These are phyloP conservation scores for Boletus sensibilis DNA, from an alignment of 768 basidiomycete species.

Conservation along the genomic window DNA sequence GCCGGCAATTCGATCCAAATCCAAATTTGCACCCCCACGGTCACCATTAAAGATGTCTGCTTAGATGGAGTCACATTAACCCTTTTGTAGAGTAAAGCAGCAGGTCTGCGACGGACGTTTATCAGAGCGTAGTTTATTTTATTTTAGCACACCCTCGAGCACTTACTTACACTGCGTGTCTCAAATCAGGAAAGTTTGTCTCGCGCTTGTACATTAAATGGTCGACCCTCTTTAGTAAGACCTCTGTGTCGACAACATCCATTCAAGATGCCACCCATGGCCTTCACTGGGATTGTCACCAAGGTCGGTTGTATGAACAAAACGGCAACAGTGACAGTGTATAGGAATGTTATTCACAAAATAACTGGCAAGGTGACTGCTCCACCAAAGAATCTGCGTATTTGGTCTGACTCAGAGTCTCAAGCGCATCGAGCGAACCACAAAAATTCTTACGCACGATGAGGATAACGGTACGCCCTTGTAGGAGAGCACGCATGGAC, in stretches of 20 bases:
- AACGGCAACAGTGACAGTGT: slow-evolving; percentile 81
- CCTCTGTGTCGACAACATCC: not conserved
- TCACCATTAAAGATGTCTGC: slow-evolving; percentile 10
- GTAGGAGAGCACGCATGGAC: not conserved
- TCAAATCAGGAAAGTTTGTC: slow-evolving; percentile 3
- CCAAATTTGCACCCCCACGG: slow-evolving; percentile 40
- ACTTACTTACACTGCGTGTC: too few relatives aligned
- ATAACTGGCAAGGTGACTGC: slow-evolving; percentile 70
- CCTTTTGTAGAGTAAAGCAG: not conserved
- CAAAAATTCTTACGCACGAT: slow-evolving; percentile 79
- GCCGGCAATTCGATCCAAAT: slow-evolving; percentile 40
- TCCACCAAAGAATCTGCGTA: not conserved
- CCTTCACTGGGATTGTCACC: slow-evolving; percentile 70
- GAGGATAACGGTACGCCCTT: slow-evolving; percentile 59
- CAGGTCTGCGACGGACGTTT: not conserved
- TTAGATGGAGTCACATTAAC: not conserved
- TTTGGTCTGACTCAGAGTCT: slow-evolving; percentile 3
- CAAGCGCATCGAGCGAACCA: slow-evolving; percentile 71
- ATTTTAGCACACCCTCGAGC: not conserved
- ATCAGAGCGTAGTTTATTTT: not conserved
- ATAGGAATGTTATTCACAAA: slow-evolving; percentile 68
- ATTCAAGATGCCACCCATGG: slow-evolving; percentile 70
- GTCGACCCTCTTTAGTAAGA: not conserved
- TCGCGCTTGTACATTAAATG: not conserved
- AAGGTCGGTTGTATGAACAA: slow-evolving; percentile 83